Base-by-base conservation (phyloP, 345 rosid genomes). In the Erodium maritimum region DNA sequence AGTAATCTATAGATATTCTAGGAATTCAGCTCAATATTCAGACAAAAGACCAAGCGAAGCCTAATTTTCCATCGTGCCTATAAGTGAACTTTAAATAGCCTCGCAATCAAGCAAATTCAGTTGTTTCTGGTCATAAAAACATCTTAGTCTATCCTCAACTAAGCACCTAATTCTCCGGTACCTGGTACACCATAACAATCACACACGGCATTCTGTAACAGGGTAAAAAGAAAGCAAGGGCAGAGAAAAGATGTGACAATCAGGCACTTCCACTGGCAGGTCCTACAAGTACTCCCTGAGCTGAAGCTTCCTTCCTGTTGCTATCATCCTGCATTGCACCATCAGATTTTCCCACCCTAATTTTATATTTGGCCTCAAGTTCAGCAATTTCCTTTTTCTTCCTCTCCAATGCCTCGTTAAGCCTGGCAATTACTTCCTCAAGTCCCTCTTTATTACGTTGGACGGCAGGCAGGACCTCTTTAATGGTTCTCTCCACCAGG, bases 221-320 rank as follows among this genome's bases (percentile, higher is more conserved):
- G 33, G 33, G 4, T 25, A 25, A 25, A 25, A 25, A 7, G 7
- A 25, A 37, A 3, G 1, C 4, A 5, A 12, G 13, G 46, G 46
- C 46, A 25, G 3, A 37, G 46, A 37, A 37, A 37, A 37, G 46
- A 37, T 1, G 13, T 2, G 46, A 37, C 46, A 7, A 16, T 71
- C 66, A 77, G 59, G 67, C 73, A 19, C 59, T 78, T 18, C 86
- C 83, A 67, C 83, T 67, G 3, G 99, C 95, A 61, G 95, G 76
- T 29, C 99, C 94, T 7, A 88, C 99, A 52, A 93, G 96, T 62
- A 93, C 99, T 60, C 99, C 96, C 76, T 91, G 96, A 73, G 98
- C 83, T 52, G 85, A 68, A 59, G 88, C 88, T 70, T 93, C 96
- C 73, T 93, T 87, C 64, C 70, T 75, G 73, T 52, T 72, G 62